These are phyloP conservation scores for Kodamaea ohmeri DNA, from an alignment of 1,139 yeast genomes.

Conservation along the genomic window DNA sequence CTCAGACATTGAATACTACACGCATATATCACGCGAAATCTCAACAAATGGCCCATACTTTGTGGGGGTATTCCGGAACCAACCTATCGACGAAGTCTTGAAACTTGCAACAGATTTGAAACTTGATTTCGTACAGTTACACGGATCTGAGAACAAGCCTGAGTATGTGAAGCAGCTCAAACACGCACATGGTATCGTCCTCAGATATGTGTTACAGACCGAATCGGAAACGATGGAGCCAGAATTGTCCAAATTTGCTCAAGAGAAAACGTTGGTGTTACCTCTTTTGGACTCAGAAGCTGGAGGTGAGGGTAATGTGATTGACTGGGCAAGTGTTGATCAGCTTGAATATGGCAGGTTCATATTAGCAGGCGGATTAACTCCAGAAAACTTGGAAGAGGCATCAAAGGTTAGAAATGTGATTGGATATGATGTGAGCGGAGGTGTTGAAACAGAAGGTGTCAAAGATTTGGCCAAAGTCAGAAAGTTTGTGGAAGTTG, in stretches of 20 bases:
- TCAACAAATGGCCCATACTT: conserved; percentile 60
- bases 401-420: conserved; percentile 53
- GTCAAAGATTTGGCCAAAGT: conserved; percentile 66
- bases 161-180: conserved; percentile 43
- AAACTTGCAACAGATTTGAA: conserved; percentile 44
- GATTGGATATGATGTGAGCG: conserved; percentile 91
- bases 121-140: conserved; percentile 82
- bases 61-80: conserved; percentile 92
- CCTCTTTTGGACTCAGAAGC: conserved; percentile 81
- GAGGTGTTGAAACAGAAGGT: conserved; percentile 84
- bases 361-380: conserved; percentile 87
- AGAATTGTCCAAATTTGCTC: conserved; percentile 4
- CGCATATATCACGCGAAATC: conserved; percentile 28
- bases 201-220: conserved; percentile 64
- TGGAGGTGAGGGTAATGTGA: conserved; percentile 85
- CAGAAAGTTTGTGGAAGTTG: conserved; percentile 52
- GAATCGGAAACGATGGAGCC: conserved; percentile 32
- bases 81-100: conserved; percentile 60
- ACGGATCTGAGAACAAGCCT: conserved; percentile 73
- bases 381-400: conserved; percentile 60
- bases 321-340: conserved; percentile 59
- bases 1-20: conserved; percentile 33
- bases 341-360: conserved; percentile 42
- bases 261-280: conserved; percentile 25
- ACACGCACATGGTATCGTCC: conserved; percentile 57